Percentiles rank a stretch among this genome's conserved stretches.
These are phyloP conservation scores for Pseudopithomyces maydicus DNA, from an alignment of 2,329 filamentous ascomycete species.

Conservation along the genomic window DNA sequence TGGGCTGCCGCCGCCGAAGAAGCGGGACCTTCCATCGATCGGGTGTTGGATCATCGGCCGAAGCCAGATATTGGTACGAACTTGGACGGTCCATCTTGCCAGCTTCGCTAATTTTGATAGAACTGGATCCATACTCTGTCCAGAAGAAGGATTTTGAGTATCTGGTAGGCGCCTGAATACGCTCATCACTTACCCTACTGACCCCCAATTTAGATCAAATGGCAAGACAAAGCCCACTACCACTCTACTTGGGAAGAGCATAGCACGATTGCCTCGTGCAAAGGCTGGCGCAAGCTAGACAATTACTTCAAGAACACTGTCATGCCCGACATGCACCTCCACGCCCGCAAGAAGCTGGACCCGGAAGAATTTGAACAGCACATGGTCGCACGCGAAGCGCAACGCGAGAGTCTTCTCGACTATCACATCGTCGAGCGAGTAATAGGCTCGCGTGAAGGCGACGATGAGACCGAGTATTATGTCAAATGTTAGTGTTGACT, in stretches of 20 bases:
- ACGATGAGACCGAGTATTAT: constrained; percentile 83
- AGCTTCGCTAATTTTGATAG: constrained; percentile 30
- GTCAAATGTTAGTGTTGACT: constrained; percentile 74
- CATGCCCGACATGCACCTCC: constrained; percentile 75
- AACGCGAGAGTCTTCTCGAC: constrained; percentile 85
- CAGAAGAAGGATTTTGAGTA: constrained; percentile 84
- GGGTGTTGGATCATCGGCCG: constrained; percentile 83
- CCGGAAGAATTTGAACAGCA: constrained; percentile 90
- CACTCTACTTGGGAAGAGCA: constrained; percentile 95
- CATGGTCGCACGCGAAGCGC: constrained; percentile 90
- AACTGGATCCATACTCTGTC: constrained; percentile 38
- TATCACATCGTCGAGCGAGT: constrained; percentile 93
- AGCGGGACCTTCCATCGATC: constrained; percentile 83
- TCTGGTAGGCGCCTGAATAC: constrained; percentile 49
- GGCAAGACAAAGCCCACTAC: constrained; percentile 93
- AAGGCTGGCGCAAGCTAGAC: constrained; percentile 86
- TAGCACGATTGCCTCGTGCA: constrained; percentile 73
- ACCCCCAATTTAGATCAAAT: constrained; percentile 73
- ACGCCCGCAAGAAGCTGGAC: constrained; percentile 61
- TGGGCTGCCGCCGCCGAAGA: constrained; percentile 75
- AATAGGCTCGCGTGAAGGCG: constrained; percentile 80
- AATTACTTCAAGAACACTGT: constrained; percentile 92
- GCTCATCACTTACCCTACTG: constrained; percentile 8
- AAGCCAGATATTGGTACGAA: constrained; percentile 63
- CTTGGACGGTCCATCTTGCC: neutral